Evolutionary conservation across 257 asterid species (phyloP), one percentile per base, ranked within the genome.

Genomic region (Cruciata laevipes): DNA sequence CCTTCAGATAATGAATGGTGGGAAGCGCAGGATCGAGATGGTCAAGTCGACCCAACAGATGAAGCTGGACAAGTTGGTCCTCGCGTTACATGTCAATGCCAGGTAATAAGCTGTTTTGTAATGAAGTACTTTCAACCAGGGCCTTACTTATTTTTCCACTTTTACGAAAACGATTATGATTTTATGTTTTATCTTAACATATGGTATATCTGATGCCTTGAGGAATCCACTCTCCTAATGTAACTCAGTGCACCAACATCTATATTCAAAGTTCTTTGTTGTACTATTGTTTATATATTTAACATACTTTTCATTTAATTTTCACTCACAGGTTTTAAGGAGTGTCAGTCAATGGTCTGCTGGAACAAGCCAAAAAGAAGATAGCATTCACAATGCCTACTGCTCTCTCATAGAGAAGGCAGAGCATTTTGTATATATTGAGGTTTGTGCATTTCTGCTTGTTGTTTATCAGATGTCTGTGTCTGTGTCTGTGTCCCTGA

Each of bases 311-410:
- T 42, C 51, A 42, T 12, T 3, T 12, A 42, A 42, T 11, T 42
- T 16, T 47, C n/a, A 3, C 16, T 47, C 55, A 47, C 78, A 91
- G 97, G 83, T 92, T 63, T 84, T 92, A 78, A 86, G 97, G 85
- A 92, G 98, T 75, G 98, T 89, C 72, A 82, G 96, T 80, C 96
- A 92, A 55, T 92, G 98, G 98, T 92, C 98, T 72, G 97, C 98
- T 74, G 98, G 98, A 68, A 89, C 90, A 69, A 86, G 84, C 70
- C 93, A 86, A 83, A 89, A 90, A 63, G 98, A 92, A 78, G 98
- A 92, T 80, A 92, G 98, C 86, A 92, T 92, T 77, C 97, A 92
- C 71, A 85, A 77, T 81, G 95, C 98, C 76, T 86, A 92, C 69
- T 89, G 97, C 76, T 83, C 90, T 76, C 88, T 89, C 68, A 87